Evolutionary conservation across 108 stramenopile species (phyloP).

Genomic region (Cyclotella sp.): DNA sequence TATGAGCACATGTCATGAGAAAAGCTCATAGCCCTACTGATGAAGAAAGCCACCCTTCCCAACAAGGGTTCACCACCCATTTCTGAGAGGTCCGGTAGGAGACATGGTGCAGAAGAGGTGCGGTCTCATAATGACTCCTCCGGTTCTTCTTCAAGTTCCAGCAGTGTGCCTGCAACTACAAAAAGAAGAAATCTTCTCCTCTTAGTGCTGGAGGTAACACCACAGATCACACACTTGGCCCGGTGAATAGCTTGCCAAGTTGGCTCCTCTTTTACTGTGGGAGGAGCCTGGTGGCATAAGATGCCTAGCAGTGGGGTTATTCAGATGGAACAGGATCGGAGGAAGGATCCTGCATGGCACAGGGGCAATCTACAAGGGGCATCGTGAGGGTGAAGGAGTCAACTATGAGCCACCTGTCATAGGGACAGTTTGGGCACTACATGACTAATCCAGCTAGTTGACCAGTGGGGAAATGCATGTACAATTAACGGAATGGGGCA

Average conservation of each 20-base stretch:
- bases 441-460: neutral
- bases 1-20: no score
- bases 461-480: neutral
- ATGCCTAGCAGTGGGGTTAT: neutral
- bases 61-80: no score
- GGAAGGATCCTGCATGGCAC: neutral
- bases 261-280: neutral
- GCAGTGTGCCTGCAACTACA: no score
- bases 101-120: no score
- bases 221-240: neutral
- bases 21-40: no score
- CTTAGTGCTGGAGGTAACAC: neutral
- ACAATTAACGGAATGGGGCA: neutral
- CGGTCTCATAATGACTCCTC: no score
- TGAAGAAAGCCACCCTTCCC: no score
- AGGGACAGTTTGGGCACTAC: no score
- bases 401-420: neutral
- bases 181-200: neutral
- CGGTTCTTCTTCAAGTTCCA: neutral
- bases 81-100: no score
- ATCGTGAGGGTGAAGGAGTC: neutral
- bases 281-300: neutral
- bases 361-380: neutral
- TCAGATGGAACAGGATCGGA: neutral
- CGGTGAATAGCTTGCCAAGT: neutral